Base-by-base conservation (phyloP, 148 eudicot species). In the Rhododendron mucronatum region DNA sequence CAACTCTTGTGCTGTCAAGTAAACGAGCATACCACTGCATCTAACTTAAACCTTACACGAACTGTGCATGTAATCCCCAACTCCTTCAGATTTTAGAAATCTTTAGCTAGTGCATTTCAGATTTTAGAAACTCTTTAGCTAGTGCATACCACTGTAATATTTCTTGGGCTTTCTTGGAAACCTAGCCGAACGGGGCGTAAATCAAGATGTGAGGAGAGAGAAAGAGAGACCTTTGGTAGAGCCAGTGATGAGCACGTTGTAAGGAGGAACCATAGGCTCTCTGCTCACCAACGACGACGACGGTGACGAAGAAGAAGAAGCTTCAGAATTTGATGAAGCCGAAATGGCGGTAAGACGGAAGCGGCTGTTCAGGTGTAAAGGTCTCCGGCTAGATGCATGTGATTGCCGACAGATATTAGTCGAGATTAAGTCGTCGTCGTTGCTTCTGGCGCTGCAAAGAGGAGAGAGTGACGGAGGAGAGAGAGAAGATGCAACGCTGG, bases 201-300 rank as follows among this genome's bases (percentile, higher is more conserved):
- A 65, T 65, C 73, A 10, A 28, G 35, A 47, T 47, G 50, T 1
- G 12, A 9, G 50, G 50, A 28, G 15, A 28, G 75, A 7, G 47
- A 35, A 21, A 30, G 30, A 15, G 1, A 53, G 5, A 90, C 98
- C 98, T 93, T 93, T 96, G 28, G 95, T 88, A 12, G 98, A 93
- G 63, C 99, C 99, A 76, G 98, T 96, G 85, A 96, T 96, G 85
- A 96, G 87, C 53, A 96, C 95, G 78, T 95, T 94, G 85, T 92
- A 95, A 85, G 99, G 98, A 83, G 98, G 96, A 76, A 76, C 83
- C 96, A 93, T 96, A 45, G 94, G 89, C 83, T 92, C 91, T 83
- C 74, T 86, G 82, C 71, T 80, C 44, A 45, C 74, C 37, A 86
- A 73, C 75, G 86, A 86, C 67, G 76, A 61, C 82, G 87, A 37